These are phyloP conservation scores for Lanmaoa pseudosensibilis DNA, from an alignment of 768 basidiomycete genomes.

Conservation along the genomic window DNA sequence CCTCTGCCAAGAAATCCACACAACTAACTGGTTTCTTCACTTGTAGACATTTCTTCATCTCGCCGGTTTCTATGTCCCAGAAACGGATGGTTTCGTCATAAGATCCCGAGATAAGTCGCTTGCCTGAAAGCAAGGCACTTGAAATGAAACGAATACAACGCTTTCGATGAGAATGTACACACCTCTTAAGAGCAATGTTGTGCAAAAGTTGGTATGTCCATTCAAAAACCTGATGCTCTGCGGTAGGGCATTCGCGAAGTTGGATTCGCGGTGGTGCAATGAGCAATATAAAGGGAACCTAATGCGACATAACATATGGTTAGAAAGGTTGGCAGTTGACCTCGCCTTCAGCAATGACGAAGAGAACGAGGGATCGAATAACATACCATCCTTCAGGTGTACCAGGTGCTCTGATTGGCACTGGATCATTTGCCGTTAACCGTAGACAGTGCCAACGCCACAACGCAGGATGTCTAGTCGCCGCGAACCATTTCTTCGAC, in stretches of 20 bases:
- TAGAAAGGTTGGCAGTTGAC: neutral
- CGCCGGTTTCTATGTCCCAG: conserved; percentile 77
- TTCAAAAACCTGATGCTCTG: conserved; percentile 76
- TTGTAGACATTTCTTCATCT: conserved; percentile 70
- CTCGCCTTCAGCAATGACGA: neutral
- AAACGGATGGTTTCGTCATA: conserved; percentile 93
- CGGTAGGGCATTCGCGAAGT: conserved; percentile 73
- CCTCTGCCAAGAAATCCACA: conserved; percentile 80
- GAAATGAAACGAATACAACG: neutral
- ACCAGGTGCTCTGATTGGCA: conserved; percentile 59
- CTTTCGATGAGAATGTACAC: neutral
- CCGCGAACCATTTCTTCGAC: conserved; percentile 42
- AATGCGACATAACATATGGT: neutral
- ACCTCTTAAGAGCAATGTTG: conserved; percentile 69
- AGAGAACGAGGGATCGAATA: neutral
- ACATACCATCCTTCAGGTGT: conserved; percentile 73
- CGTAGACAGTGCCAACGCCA: conserved; percentile 78
- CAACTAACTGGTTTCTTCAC: conserved; percentile 92
- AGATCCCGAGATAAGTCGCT: conserved; percentile 83
- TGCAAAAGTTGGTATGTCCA: conserved; percentile 88
- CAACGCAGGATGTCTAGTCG: conserved; percentile 59
- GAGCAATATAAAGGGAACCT: conserved; percentile 75
- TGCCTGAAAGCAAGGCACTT: conserved; percentile 40
- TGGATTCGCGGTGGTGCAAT: conserved; percentile 82
- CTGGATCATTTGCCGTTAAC: conserved; percentile 71